Evolutionary conservation across 106 monocot genomes (phyloP).

Genomic region (Hemerocallis citrina): DNA sequence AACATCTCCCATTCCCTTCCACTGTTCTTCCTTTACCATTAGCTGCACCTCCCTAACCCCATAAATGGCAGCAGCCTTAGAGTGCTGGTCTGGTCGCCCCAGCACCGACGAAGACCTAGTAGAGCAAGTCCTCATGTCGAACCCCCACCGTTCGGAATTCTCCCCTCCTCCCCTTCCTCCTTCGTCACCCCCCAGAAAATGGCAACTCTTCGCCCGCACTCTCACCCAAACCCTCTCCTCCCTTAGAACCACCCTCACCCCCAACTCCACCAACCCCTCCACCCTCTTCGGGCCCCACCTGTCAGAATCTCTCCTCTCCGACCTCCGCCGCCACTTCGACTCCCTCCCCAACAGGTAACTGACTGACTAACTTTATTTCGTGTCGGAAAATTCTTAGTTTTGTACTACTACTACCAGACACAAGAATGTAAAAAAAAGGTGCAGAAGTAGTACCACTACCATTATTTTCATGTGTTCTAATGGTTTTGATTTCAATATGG

Average conservation of each 20-base stretch:
- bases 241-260: conserved; percentile 1
- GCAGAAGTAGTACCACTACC: not conserved
- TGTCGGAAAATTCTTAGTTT: not conserved
- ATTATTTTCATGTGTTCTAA: not conserved
- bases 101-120: conserved; percentile 95
- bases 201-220: conserved; percentile 9
- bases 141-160: conserved; percentile 72
- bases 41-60: not conserved
- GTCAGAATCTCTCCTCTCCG: conserved; percentile 66
- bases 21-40: not conserved
- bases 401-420: no score
- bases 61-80: conserved; percentile 78
- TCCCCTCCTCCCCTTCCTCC: conserved; percentile 19
- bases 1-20: not conserved
- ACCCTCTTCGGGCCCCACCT: conserved; percentile 50
- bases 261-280: conserved; percentile 60
- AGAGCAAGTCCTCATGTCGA: conserved; percentile 92
- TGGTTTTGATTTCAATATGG: not conserved
- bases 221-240: not conserved
- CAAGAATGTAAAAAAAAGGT: no score
- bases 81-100: conserved; percentile 97
- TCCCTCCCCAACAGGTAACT: conserved; percentile 60
- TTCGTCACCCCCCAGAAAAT: conserved; percentile 15
- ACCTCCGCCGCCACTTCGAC: conserved; percentile 82
- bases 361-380: no score